Percentiles rank a stretch among this genome's conserved stretches.
These are phyloP conservation scores for Zoysia pacifica DNA, from an alignment of 176 grass and related monocot genomes.

Conservation along the genomic window DNA sequence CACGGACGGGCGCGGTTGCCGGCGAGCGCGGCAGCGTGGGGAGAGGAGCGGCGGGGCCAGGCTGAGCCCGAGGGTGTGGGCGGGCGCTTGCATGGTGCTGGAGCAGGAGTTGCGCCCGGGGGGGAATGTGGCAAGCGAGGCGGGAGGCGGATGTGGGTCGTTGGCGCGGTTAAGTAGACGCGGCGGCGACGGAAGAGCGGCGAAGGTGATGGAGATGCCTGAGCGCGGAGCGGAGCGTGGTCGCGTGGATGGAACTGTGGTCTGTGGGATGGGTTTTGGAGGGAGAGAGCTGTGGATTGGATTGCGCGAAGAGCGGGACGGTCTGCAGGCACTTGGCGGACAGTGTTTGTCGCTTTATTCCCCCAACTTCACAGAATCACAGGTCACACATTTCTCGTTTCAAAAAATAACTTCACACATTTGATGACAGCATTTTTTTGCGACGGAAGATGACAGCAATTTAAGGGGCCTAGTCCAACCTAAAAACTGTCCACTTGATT, in stretches of 20 bases:
- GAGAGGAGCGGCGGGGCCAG: background rate
- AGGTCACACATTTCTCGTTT: no score
- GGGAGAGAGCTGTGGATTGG: conserved; percentile 40
- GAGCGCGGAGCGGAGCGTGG: conserved; percentile 6
- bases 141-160: background rate
- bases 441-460: no score
- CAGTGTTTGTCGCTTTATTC: background rate
- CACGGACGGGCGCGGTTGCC: conserved; percentile 23
- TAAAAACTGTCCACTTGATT: no score
- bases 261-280: conserved; percentile 38
- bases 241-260: background rate
- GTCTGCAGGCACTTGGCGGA: background rate
- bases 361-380: no score
- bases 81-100: conserved; percentile 37
- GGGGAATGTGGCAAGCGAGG: background rate
- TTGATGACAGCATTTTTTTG: no score
- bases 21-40: conserved; percentile 19
- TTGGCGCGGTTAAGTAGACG: background rate
- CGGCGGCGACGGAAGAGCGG: conserved; percentile 4
- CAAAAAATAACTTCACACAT: no score
- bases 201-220: conserved; percentile 20
- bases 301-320: background rate
- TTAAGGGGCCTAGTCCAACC: no score
- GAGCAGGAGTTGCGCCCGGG: background rate
- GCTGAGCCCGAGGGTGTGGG: conserved; percentile 39